These are phyloP conservation scores for Microbotryum lychnidis-dioicae DNA, from an alignment of 1,284 basidiomycete species.

Conservation along the genomic window DNA sequence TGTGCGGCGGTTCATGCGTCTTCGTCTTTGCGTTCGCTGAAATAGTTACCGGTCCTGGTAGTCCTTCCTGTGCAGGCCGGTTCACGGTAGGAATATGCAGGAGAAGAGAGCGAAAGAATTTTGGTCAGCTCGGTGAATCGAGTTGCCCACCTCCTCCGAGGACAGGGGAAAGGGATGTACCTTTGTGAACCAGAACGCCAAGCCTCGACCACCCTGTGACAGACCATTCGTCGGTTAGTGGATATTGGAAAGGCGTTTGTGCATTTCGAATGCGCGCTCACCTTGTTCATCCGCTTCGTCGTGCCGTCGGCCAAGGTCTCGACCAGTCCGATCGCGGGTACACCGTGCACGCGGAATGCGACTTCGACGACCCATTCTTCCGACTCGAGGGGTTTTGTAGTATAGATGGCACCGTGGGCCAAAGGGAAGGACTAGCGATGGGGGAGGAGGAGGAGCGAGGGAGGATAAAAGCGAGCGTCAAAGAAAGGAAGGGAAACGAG, in stretches of 20 bases:
- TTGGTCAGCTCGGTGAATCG: too few species aligned
- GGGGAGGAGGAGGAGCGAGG: neutral
- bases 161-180: conserved; percentile 1
- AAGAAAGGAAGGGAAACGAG: neutral
- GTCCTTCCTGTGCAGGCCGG: conserved; percentile 3
- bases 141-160: neutral
- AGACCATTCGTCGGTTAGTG: conserved; percentile 1
- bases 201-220: conserved; percentile 32
- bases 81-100: neutral
- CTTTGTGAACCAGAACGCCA: conserved; percentile 38
- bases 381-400: conserved; percentile 23
- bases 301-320: conserved; percentile 13
- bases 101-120: too few species aligned
- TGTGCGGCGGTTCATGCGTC: conserved; percentile 15
- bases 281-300: conserved; percentile 15
- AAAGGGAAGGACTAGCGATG: conserved; percentile 28
- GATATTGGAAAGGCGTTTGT: neutral
- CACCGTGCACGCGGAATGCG: conserved; percentile 36
- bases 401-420: conserved; percentile 36
- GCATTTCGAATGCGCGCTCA: conserved; percentile 1
- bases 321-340: conserved; percentile 15
- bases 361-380: conserved; percentile 37
- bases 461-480: neutral
- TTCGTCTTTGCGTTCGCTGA: conserved; percentile 18
- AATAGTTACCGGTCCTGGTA: conserved; percentile 22